phyloP scores from a whole-genome alignment of 75 land plant species.

The Pinus albicaulis region DNA sequence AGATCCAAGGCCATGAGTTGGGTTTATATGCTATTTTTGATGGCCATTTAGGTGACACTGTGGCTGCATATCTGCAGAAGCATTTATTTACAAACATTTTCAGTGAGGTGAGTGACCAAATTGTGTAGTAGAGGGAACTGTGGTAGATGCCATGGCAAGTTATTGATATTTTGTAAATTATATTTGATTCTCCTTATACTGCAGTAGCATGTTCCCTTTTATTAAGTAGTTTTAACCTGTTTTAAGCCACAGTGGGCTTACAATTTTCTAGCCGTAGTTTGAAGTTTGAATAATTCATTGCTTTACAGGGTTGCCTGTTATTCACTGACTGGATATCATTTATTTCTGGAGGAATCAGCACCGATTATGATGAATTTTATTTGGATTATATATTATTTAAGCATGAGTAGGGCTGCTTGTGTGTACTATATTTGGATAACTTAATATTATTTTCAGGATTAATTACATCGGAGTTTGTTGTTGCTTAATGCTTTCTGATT shows the following conservation, averaged over 20 bases:
- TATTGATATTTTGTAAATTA: neutral
- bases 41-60: slow-evolving; percentile 75
- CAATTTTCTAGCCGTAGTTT: neutral
- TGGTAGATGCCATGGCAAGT: neutral
- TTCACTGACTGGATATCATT: neutral
- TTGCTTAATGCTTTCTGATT: neutral
- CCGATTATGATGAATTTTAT: neutral
- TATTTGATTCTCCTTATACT: neutral
- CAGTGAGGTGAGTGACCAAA: slow-evolving; percentile 34
- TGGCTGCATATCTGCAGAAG: slow-evolving; percentile 63
- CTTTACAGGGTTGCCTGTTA: neutral
- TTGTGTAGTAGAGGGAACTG: neutral
- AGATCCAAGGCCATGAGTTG: slow-evolving; percentile 42
- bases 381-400: neutral
- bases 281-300: neutral
- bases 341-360: neutral
- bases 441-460: neutral
- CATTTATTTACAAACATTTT: slow-evolving; percentile 68
- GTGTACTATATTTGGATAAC: neutral
- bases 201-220: neutral
- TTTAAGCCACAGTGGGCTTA: neutral
- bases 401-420: neutral
- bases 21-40: slow-evolving; percentile 85
- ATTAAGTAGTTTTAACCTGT: neutral
- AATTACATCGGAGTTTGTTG: neutral